Evolutionary conservation across 495 filamentous ascomycete genomes (phyloP).

Genomic region (Penicillium desertorum): DNA sequence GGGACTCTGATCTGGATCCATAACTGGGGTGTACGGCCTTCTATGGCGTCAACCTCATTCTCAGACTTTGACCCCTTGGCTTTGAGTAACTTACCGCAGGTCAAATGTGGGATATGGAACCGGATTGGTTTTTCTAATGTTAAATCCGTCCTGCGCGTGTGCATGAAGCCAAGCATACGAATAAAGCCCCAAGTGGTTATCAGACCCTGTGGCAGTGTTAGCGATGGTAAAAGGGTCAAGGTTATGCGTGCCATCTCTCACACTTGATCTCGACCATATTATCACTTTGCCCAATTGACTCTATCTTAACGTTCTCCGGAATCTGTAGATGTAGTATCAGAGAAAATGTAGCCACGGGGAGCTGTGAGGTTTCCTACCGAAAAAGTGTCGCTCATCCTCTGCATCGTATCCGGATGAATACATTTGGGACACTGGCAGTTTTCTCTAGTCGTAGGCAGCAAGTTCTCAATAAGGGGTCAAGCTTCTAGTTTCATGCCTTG

Average conservation of each 20-base stretch:
- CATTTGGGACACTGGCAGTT: constrained; percentile 77
- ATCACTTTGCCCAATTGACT: constrained; percentile 17
- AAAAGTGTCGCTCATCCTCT: constrained; percentile 73
- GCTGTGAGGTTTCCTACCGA: constrained; percentile 40
- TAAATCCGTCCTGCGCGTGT: constrained; percentile 14
- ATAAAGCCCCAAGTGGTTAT: constrained; percentile 58
- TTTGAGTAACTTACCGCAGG: background rate
- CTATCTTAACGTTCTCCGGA: constrained; percentile 49
- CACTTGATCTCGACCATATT: constrained; percentile 29
- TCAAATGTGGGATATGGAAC: background rate
- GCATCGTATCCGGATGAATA: constrained; percentile 73
- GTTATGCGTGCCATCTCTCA: constrained; percentile 15
- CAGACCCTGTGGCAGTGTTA: constrained; percentile 37
- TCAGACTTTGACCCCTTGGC: background rate
- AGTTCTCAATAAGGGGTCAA: background rate
- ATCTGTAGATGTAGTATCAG: constrained; percentile 39
- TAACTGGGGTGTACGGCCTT: constrained; percentile 32
- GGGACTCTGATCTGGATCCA: constrained; percentile 39
- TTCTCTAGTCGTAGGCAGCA: constrained; percentile 53
- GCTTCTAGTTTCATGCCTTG: background rate
- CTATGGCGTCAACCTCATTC: background rate
- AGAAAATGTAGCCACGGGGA: background rate
- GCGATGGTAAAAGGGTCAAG: background rate
- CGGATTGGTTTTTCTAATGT: background rate
- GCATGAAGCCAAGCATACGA: constrained; percentile 46